These are phyloP conservation scores for Simplicillium aogashimaense DNA, from an alignment of 2,329 filamentous ascomycete species.

Conservation along the genomic window DNA sequence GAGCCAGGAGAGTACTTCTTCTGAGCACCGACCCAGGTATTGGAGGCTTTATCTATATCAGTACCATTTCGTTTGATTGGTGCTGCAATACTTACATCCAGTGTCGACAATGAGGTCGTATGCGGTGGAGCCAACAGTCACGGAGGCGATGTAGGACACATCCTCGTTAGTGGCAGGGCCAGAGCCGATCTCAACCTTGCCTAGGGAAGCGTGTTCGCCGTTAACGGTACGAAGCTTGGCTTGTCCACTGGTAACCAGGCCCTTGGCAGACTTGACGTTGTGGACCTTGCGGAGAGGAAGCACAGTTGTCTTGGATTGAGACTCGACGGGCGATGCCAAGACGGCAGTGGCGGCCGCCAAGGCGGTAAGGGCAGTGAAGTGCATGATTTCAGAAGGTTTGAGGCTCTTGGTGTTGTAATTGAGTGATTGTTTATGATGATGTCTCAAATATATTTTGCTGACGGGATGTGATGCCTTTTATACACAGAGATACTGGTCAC, in stretches of 20 bases:
- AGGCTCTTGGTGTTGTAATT: not conserved
- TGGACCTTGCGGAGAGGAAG: slow-evolving; percentile 13
- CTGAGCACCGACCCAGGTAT: slow-evolving; percentile 9
- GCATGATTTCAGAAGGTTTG: not conserved
- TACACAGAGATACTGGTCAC: no score
- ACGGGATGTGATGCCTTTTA: no score
- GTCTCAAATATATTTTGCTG: no score
- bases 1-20: slow-evolving; percentile 2
- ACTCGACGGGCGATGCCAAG: slow-evolving; percentile 14
- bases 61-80: not conserved
- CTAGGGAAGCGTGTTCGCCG: slow-evolving; percentile 5
- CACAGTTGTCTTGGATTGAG: slow-evolving; percentile 9
- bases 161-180: slow-evolving; percentile 16
- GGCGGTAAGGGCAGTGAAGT: slow-evolving; percentile 1
- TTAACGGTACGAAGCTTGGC: slow-evolving; percentile 14
- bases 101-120: slow-evolving; percentile 18
- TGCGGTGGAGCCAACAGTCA: slow-evolving; percentile 13
- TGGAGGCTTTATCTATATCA: slow-evolving; percentile 11
- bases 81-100: slow-evolving; percentile 12
- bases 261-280: slow-evolving; percentile 13
- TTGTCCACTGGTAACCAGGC: slow-evolving; percentile 13
- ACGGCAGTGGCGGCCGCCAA: slow-evolving; percentile 10
- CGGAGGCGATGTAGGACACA: slow-evolving; percentile 14
- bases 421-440: not conserved
- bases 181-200: slow-evolving; percentile 8